Evolutionary conservation across 164 flowering plant species (phyloP), one percentile per base, ranked within the genome.

Genomic region (Litsea cubeba): DNA sequence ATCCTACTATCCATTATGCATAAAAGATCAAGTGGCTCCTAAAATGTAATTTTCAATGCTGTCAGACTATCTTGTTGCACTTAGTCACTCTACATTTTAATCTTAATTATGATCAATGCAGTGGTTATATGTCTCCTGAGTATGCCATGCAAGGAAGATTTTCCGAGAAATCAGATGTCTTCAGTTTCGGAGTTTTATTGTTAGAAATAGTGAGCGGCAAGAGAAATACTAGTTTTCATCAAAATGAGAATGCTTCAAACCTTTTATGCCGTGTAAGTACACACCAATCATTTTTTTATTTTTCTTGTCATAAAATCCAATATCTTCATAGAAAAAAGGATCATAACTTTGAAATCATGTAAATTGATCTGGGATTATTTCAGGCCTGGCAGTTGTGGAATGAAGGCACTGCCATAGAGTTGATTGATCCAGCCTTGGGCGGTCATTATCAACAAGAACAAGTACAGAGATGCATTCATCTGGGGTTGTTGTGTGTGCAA

Each of bases 181-280:
- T 66, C 32, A 68, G 72, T 20, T 74, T 74, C n/a, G 72, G 76
- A 30, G 51, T 74, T 24, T 22, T 74, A 18, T 22, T 74, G 51
- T 67, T 74, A 26, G 76, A 74, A 51, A 74, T 74, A 57, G 71
- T 74, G 32, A 74, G 76, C 57, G 76, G 76, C 7, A 68, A 17
- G 71, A 68, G 66, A 65, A 74, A 69, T 14, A 80, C 84, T 60
- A 83, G 83, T n/a, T 85, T 84, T 40, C 15, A 62, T 46, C 67
- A 6, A 20, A 15, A 12, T 12, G 35, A 62, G 24, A 11, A 40
- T 12, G 14, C 74, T n/a, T 18, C 35, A 30, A 30, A 22, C 58
- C 65, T 72, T 35, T 26, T 40, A 3, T 65, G 30, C 15, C 22
- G 40, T 22, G 74, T 72, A 62, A 72, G 74, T 72, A 12, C 5